Evolutionary conservation across 768 basidiomycete species (phyloP), one percentile per base, ranked within the genome.

Genomic region (Cystobasidium onofrii): DNA sequence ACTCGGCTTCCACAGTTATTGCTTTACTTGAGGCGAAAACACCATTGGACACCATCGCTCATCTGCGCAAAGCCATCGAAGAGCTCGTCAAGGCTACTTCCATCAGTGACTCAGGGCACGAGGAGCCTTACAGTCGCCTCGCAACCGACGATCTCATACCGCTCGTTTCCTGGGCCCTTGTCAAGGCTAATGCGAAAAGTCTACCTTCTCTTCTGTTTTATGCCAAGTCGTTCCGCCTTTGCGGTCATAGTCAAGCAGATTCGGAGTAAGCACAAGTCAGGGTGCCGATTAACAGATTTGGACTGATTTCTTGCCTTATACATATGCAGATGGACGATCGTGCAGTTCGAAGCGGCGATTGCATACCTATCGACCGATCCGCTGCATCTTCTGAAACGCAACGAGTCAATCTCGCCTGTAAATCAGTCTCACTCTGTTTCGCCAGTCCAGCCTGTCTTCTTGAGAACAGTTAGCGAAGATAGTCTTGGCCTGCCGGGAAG

Each of bases 81-180:
- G 73, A 75, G 52, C 43, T 76, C 27, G 76, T 76, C 33, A 50
- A 57, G 18, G 63, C 67, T 2, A 63, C 69, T 18, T 55, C 69
- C 33, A 7, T 25, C 29, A 73, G 41, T 52, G 60, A 33, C 25
- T 44, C 31, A 9, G 55, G 57, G 10, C 61, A 44, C 23, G 54
- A 33, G 27, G 25, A 44, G 25, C 3, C 1, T n/a, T 43, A 60
- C 17, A 60, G 69, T 31, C 50, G 50, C 20, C 46, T 71, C 17
- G 71, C 67, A n/a, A 64, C 76, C 12, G 76, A 76, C 43, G 74
- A 76, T n/a, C 54, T 76, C 27, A 69, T 76, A 20, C 72, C 76
- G 6, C 64, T 76, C n/a, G 33, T 76, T 1, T 74, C 76, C 15
- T 76, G 62, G 69, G 55, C 63, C 12, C 74, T 73, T 4, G 74